phyloP scores from a whole-genome alignment of 2,329 filamentous ascomycete species.

The Acrodontium crateriforme region DNA sequence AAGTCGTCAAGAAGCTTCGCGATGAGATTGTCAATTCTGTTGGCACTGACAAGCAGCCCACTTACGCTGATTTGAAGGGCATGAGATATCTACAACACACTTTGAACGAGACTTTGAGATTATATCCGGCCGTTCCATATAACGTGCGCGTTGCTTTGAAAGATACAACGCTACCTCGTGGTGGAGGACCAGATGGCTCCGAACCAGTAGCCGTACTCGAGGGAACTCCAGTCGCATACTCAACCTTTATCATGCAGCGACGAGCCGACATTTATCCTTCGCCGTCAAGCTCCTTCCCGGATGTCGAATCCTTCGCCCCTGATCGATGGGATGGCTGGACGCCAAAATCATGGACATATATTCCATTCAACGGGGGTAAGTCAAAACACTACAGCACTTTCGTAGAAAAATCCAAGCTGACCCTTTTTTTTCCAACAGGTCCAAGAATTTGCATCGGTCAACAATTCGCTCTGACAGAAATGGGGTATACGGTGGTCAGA shows the following conservation, averaged over 20 bases:
- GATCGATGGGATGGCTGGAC: slow-evolving; percentile 38
- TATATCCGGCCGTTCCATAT: slow-evolving; percentile 37
- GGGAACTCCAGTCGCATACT: slow-evolving; percentile 33
- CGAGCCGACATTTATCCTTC: slow-evolving; percentile 36
- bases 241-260: slow-evolving; percentile 35
- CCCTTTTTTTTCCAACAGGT: slow-evolving; percentile 6
- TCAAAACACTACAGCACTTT: too few species aligned
- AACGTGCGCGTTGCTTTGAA: slow-evolving; percentile 34
- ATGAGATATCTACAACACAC: slow-evolving; percentile 61
- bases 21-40: slow-evolving; percentile 56
- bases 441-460: slow-evolving; percentile 38
- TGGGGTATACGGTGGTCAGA: slow-evolving; percentile 35
- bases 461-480: slow-evolving; percentile 36
- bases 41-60: slow-evolving; percentile 45
- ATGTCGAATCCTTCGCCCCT: slow-evolving; percentile 30
- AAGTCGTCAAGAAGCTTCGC: slow-evolving; percentile 53
- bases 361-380: slow-evolving; percentile 37
- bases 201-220: slow-evolving; percentile 31
- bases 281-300: slow-evolving; percentile 23
- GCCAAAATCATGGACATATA: slow-evolving; percentile 35
- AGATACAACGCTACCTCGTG: slow-evolving; percentile 36
- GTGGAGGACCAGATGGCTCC: slow-evolving; percentile 32
- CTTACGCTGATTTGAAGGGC: slow-evolving; percentile 68
- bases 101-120: slow-evolving; percentile 31
- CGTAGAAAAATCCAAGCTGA: too few species aligned